Conservation (phyloP, 345 rosid species). For the Adansonia digitata region DNA sequence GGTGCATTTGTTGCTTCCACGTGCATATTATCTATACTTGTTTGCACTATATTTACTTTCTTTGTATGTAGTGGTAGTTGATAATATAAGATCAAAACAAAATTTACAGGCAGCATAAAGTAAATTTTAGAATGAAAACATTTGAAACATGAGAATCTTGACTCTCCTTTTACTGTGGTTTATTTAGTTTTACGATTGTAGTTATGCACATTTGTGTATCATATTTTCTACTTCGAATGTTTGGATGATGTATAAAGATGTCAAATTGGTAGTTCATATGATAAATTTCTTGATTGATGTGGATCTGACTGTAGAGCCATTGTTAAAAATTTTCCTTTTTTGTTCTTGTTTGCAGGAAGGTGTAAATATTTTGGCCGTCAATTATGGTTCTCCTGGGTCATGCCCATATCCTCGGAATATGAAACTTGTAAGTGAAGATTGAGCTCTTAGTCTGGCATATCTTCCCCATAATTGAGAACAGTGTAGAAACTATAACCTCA, state of each 20-base stretch:
- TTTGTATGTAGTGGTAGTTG: background rate
- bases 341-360: conserved; percentile 29
- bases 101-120: background rate
- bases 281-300: background rate
- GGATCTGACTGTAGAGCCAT: background rate
- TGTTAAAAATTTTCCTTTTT: background rate
- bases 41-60: background rate
- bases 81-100: background rate
- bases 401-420: conserved; percentile 71
- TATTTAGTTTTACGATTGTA: conserved; percentile 1
- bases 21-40: background rate
- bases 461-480: background rate
- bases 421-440: conserved; percentile 56
- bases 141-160: background rate
- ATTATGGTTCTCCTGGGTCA: conserved; percentile 75
- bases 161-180: background rate
- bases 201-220: background rate
- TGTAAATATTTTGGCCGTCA: conserved; percentile 68
- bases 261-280: background rate
- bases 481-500: background rate
- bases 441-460: conserved; percentile 11
- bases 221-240: background rate
- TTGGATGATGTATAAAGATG: background rate
- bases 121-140: background rate
- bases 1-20: background rate